phyloP scores from a whole-genome alignment of 2,329 filamentous ascomycete genomes.

The Trichoderma atrobrunneum region DNA sequence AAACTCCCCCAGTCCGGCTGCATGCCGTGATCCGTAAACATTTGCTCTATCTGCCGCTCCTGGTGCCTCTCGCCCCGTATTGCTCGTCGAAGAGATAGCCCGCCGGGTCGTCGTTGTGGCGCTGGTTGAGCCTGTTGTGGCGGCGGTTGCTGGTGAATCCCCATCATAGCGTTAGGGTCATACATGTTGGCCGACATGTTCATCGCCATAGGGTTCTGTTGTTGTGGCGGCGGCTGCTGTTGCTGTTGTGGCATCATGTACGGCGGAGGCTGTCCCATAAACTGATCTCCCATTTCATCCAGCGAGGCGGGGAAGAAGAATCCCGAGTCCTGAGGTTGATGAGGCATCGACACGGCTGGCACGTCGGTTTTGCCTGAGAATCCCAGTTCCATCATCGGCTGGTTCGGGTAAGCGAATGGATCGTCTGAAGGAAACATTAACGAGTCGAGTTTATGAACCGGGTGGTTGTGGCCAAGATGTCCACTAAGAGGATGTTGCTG shows the following conservation, averaged over 20 bases:
- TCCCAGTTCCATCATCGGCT: constrained; percentile 63
- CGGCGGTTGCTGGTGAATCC: constrained; percentile 33
- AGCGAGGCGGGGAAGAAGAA: constrained; percentile 54
- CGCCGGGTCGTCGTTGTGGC: constrained; percentile 30
- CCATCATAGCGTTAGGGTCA: constrained; percentile 42
- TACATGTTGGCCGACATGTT: constrained; percentile 45
- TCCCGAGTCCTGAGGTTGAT: constrained; percentile 37
- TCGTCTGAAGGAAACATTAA: constrained; percentile 81
- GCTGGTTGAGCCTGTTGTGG: constrained; percentile 23
- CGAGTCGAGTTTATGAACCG: constrained; percentile 66
- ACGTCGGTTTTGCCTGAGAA: constrained; percentile 37
- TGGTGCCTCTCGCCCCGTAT: constrained; percentile 29
- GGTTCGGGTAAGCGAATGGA: constrained; percentile 76
- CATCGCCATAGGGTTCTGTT: constrained; percentile 39
- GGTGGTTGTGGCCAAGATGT: constrained; percentile 37
- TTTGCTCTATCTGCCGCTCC: constrained; percentile 47
- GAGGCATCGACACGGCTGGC: constrained; percentile 33
- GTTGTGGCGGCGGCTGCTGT: not conserved
- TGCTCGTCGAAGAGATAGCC: constrained; percentile 28
- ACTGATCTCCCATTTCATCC: constrained; percentile 69
- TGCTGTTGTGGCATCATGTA: constrained; percentile 58
- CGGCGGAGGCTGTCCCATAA: constrained; percentile 67
- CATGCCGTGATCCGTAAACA: constrained; percentile 48
- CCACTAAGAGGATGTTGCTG: constrained; percentile 32
- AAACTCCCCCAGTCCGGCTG: constrained; percentile 47